Conservation (phyloP, 176 grass and related monocot genomes). For the Luzula sylvatica region DNA sequence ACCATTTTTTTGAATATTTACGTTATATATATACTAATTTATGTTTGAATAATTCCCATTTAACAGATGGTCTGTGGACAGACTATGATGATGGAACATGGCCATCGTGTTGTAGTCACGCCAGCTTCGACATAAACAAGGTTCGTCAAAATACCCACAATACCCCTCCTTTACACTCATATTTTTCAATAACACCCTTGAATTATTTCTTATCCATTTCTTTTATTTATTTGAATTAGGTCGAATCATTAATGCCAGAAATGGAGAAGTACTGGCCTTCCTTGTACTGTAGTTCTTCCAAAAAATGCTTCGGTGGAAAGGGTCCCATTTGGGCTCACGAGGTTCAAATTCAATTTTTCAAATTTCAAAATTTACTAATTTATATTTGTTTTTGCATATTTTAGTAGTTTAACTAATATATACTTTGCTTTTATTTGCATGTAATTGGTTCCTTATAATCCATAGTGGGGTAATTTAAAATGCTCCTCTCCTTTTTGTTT, state of each 20-base stretch:
- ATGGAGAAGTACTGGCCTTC: conserved; percentile 85
- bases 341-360: conserved; percentile 23
- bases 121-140: conserved; percentile 64
- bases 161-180: neutral
- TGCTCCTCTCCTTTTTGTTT: conserved; percentile 1
- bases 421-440: conserved; percentile 31
- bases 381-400: neutral
- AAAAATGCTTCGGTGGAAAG: conserved; percentile 64
- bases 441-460: conserved; percentile 15
- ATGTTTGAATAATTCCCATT: conserved; percentile 5
- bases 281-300: conserved; percentile 54
- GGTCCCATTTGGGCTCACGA: conserved; percentile 82
- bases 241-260: conserved; percentile 51
- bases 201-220: neutral
- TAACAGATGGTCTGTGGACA: conserved; percentile 75
- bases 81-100: conserved; percentile 64
- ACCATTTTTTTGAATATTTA: no score
- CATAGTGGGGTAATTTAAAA: conserved; percentile 68
- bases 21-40: neutral
- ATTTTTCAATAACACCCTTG: neutral
- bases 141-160: conserved; percentile 1
- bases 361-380: conserved; percentile 2
- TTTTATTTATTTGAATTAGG: conserved; percentile 24
- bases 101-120: conserved; percentile 69
- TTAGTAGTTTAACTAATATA: conserved; percentile 13